A percentile compares a stretch with the other conserved stretches of the same genome.
Evolutionary conservation across 1,284 basidiomycete species (phyloP).

Genomic region (Cryptococcus sp.): DNA sequence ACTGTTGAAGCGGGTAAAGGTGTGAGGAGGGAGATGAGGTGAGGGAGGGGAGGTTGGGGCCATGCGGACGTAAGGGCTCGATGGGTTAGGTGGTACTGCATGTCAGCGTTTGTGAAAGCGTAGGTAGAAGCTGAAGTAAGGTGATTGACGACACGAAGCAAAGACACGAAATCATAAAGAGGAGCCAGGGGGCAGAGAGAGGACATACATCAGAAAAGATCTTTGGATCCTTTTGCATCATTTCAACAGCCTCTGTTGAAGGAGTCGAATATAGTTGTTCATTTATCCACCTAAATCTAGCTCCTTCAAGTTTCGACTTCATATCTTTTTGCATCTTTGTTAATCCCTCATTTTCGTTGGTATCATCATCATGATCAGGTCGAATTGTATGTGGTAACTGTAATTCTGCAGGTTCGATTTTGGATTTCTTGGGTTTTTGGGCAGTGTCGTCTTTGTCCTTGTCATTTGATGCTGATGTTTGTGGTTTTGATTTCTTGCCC

Average conservation of each 20-base stretch:
- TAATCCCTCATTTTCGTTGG: constrained; percentile 39
- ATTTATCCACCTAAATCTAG: constrained; percentile 81
- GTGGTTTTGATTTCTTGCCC: not conserved
- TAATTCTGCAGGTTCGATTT: not conserved
- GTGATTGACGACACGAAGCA: no score
- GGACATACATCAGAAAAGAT: constrained; percentile 67
- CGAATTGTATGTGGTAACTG: not conserved
- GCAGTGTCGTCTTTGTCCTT: not conserved
- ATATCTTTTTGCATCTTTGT: constrained; percentile 70
- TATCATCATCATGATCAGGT: not conserved
- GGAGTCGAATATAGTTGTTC: constrained; percentile 79
- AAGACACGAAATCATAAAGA: not conserved
- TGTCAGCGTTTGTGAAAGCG: no score
- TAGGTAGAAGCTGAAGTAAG: constrained; percentile 9
- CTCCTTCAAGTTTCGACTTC: constrained; percentile 73
- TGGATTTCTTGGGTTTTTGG: not conserved
- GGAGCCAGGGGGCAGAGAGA: not conserved
- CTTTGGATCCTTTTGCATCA: constrained; percentile 75
- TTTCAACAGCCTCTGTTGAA: constrained; percentile 64
- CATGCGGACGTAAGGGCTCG: constrained; percentile 81
- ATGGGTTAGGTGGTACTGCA: constrained; percentile 85
- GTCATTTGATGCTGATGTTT: not conserved
- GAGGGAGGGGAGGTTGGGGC: constrained; percentile 82
- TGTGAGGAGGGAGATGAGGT: constrained; percentile 61
- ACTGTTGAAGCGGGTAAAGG: constrained; percentile 63